Evolutionary conservation across 106 monocot species (phyloP), one percentile per base, ranked within the genome.

Genomic region (Acorus calamus): DNA sequence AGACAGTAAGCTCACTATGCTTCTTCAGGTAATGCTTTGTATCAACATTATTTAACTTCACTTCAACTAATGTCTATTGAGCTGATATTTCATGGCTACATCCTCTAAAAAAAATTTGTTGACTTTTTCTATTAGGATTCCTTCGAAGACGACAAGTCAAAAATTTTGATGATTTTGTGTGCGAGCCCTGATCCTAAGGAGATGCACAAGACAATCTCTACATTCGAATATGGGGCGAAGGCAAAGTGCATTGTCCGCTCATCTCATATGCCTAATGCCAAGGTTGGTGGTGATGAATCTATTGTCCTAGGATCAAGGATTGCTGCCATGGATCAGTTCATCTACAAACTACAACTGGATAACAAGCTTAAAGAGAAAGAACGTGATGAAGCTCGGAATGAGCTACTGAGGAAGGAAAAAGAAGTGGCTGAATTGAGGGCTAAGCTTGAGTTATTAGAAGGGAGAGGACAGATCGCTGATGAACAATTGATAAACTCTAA

Each of bases 1-100:
- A 65, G 96, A 98, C 14, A 98, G 96, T 78, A 98, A 98, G 66
- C 80, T 98, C 3, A 98, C 96, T 6, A 98, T 98, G 96, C 91
- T 98, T 61, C 63, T 98, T 4, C 96, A 98, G 96, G 96, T 85
- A 71, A 58, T 14, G 9, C 50, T 50, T 50, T 69, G 13, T 49
- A 3, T 52, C 2, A 8, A 14, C 9, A 5, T 14, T 10, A 4
- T 54, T 11, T 11, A 11, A 14, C 44, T 2, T 43, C 28, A 28
- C 28, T 28, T 28, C 28, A 28, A 28, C 28, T 28, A 28, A 28
- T 28, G 28, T 28, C 28, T 28, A 28, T 28, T 28, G 0, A 0
- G 28, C 28, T 28, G 28, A 28, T 28, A 28, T 28, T 28, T 28
- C 28, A 28, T 28, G 13, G 8, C 0, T 14, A 14, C 8, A 44